A percentile compares a stretch with the other conserved stretches of the same genome.
Evolutionary conservation across 495 filamentous ascomycete species (phyloP).

Genomic region (Neurospora sp.): DNA sequence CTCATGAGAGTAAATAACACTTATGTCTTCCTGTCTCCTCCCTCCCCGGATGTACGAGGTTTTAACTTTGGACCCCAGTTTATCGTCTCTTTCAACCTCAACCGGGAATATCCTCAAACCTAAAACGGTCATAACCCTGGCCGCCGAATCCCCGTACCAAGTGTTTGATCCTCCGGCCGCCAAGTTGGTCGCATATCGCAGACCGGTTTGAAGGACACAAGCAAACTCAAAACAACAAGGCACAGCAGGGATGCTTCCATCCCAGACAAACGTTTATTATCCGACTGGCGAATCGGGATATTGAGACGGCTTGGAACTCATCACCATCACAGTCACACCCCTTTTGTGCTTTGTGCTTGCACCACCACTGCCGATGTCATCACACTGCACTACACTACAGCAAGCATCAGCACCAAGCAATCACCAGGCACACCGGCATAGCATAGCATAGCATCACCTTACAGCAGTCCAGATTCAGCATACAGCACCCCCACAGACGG

Average conservation of each 20-base stretch:
- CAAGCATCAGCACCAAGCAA: not conserved
- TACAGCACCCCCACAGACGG: not conserved
- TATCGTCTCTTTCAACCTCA: not conserved
- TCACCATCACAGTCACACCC: not conserved
- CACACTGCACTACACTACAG: not conserved
- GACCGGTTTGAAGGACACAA: not conserved
- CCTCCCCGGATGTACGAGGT: not conserved
- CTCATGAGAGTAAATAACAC: not conserved
- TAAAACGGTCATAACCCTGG: not conserved
- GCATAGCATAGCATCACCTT: not conserved
- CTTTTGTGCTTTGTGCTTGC: not conserved
- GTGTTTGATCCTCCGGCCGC: not conserved
- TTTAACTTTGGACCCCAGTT: not conserved
- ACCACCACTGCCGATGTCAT: not conserved
- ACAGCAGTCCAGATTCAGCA: not conserved
- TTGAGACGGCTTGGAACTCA: not conserved
- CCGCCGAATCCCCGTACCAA: not conserved
- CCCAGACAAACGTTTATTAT: not conserved
- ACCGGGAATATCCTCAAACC: not conserved
- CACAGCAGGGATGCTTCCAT: not conserved
- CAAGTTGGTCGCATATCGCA: not conserved
- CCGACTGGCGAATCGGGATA: not conserved
- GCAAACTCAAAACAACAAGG: not conserved
- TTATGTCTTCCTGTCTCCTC: not conserved
- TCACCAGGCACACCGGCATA: not conserved